A percentile compares a stretch with the other conserved stretches of the same genome.
phyloP scores from a whole-genome alignment of 2,329 filamentous ascomycete species.

The Colletotrichum navitas region DNA sequence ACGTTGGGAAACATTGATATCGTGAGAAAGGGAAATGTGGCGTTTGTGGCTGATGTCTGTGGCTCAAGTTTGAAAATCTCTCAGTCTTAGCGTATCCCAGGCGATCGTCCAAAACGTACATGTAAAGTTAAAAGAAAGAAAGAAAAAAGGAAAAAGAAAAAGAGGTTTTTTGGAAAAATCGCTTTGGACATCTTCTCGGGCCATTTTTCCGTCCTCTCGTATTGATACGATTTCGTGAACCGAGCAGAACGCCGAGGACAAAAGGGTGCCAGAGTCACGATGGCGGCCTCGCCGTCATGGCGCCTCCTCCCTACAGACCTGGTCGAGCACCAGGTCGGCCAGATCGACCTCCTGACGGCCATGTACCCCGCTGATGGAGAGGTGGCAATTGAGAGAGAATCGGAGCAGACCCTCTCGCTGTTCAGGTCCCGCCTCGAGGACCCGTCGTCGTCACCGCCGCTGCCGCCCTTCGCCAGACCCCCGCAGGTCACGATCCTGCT shows the following conservation, averaged over 20 bases:
- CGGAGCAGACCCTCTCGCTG: neutral
- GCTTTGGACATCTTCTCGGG: neutral
- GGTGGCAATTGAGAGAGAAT: slow-evolving; percentile 23
- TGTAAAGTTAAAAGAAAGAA: neutral
- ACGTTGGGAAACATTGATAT: neutral
- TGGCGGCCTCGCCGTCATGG: slow-evolving; percentile 31
- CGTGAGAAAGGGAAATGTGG: neutral
- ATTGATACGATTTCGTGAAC: neutral
- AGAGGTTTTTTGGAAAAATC: neutral
- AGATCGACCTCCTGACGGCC: slow-evolving; percentile 64
- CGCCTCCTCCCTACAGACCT: slow-evolving; percentile 55
- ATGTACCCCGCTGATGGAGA: slow-evolving; percentile 62
- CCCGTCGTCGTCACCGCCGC: neutral
- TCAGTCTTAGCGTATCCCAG: neutral
- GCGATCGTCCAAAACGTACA: neutral
- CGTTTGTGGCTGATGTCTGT: slow-evolving; percentile 17
- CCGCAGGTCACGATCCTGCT: slow-evolving; percentile 46
- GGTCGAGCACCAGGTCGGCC: slow-evolving; percentile 61
- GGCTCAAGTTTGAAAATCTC: slow-evolving; percentile 19
- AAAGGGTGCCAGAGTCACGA: neutral
- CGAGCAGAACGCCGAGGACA: too few relatives aligned
- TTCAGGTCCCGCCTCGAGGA: slow-evolving; percentile 2
- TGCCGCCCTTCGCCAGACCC: neutral
- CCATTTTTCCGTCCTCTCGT: neutral
- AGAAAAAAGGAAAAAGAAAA: neutral